Conservation (phyloP, 2,329 filamentous ascomycete genomes). For the Gaeumannomyces tritici region DNA sequence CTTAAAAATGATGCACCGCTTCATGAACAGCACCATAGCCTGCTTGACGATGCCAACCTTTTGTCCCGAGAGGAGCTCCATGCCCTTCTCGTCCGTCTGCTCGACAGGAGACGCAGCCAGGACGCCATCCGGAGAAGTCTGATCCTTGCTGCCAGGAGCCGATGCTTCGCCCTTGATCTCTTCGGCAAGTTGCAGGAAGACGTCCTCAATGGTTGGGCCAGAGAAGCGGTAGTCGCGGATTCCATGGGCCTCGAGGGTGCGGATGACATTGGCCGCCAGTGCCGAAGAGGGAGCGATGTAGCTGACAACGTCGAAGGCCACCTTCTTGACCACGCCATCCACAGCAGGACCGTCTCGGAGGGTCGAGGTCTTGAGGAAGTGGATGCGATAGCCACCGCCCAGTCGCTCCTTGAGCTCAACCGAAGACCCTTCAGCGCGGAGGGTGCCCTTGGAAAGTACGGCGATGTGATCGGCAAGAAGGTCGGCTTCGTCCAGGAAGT, state of each 20-base stretch:
- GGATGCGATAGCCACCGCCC: conserved; percentile 77
- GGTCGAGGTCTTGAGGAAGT: conserved; percentile 53
- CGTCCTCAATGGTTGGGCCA: conserved; percentile 85
- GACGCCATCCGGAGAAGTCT: background rate
- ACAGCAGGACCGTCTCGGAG: conserved; percentile 39
- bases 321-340: conserved; percentile 44
- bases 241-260: conserved; percentile 53
- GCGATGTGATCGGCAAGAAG: conserved; percentile 81
- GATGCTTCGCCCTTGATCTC: conserved; percentile 52
- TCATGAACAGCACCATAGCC: conserved; percentile 64
- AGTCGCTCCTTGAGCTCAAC: conserved; percentile 75
- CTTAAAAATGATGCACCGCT: conserved; percentile 67
- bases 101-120: background rate
- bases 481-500: conserved; percentile 91
- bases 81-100: conserved; percentile 13
- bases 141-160: background rate
- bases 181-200: conserved; percentile 78
- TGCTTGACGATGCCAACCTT: conserved; percentile 63
- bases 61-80: conserved; percentile 57
- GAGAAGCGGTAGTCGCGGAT: conserved; percentile 76
- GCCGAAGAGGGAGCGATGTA: conserved; percentile 63
- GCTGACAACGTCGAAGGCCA: conserved; percentile 60
- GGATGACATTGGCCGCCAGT: conserved; percentile 63
- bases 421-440: conserved; percentile 75
- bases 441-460: conserved; percentile 73